These are phyloP conservation scores for Candida rishiriensis DNA, from an alignment of 805 yeast species.

Conservation along the genomic window DNA sequence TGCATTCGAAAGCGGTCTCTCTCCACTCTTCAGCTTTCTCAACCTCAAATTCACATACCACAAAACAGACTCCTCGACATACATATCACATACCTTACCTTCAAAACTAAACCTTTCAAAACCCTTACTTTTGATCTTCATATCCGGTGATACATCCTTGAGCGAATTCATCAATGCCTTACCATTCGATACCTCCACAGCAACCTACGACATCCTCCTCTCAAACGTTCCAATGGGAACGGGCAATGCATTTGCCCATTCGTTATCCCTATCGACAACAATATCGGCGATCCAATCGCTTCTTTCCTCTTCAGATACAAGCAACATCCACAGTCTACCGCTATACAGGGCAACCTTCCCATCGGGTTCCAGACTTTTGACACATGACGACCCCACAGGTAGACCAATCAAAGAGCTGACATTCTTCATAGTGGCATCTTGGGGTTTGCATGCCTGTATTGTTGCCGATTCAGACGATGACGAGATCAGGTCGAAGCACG, in stretches of 20 bases:
- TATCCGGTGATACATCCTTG: constrained; percentile 86
- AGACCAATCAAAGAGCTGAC: constrained; percentile 9
- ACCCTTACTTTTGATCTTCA: constrained; percentile 45
- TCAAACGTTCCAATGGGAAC: constrained; percentile 71
- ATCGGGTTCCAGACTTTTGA: constrained; percentile 6
- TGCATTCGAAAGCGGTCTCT: constrained; percentile 38
- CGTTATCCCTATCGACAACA: constrained; percentile 42
- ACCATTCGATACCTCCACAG: constrained; percentile 13
- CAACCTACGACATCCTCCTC: constrained; percentile 15
- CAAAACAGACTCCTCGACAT: constrained; percentile 36
- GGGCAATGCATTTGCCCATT: constrained; percentile 75
- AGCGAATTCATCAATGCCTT: constrained; percentile 63
- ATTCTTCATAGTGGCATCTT: constrained; percentile 65
- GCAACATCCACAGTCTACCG: constrained; percentile 34
- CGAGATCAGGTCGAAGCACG: constrained; percentile 53
- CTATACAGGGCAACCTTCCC: constrained; percentile 36
- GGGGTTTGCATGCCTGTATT: constrained; percentile 84
- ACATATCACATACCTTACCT: constrained; percentile 38
- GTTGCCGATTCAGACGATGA: constrained; percentile 77
- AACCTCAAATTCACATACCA: constrained; percentile 33
- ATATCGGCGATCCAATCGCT: constrained; percentile 33
- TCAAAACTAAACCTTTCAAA: constrained; percentile 17
- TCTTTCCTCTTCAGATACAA: constrained; percentile 17
- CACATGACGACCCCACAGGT: constrained; percentile 12
- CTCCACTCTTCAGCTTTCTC: constrained; percentile 42